A percentile compares a stretch with the other conserved stretches of the same genome.
These are phyloP conservation scores for Fusarium sp. DNA, from an alignment of 2,329 filamentous ascomycete species.

Conservation along the genomic window DNA sequence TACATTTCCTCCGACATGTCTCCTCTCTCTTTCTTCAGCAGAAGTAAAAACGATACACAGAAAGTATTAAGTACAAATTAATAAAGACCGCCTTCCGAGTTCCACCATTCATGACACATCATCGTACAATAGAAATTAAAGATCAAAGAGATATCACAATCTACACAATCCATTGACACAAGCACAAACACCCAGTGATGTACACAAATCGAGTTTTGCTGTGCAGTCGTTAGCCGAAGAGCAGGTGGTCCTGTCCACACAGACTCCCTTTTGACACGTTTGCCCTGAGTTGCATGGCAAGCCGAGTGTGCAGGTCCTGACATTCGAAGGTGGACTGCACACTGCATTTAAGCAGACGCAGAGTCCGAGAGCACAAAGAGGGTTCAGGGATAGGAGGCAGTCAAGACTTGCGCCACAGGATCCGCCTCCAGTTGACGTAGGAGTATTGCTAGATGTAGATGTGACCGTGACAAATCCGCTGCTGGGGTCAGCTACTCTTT, in stretches of 20 bases:
- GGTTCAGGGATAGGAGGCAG: conserved; percentile 13
- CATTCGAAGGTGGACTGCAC: conserved; percentile 2
- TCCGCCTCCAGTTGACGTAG: neutral
- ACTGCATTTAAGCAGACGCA: conserved; percentile 29
- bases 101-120: too few relatives aligned
- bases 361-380: conserved; percentile 30
- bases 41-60: too few relatives aligned
- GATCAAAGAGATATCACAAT: neutral
- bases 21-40: too few relatives aligned
- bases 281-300: neutral
- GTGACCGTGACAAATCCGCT: conserved; percentile 20
- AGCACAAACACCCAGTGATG: neutral
- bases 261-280: conserved; percentile 12
- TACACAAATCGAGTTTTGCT: neutral
- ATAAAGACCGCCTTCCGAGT: too few relatives aligned
- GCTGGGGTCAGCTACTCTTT: conserved; percentile 9
- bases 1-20: too few relatives aligned
- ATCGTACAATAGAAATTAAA: too few relatives aligned
- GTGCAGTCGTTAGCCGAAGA: neutral
- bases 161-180: conserved; percentile 15
- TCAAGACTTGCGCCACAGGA: conserved; percentile 13
- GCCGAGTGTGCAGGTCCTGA: neutral
- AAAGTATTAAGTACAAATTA: too few relatives aligned
- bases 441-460: neutral
- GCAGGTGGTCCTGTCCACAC: conserved; percentile 7